These are phyloP conservation scores for Leccinellum albellum DNA, from an alignment of 768 basidiomycete genomes.

Conservation along the genomic window DNA sequence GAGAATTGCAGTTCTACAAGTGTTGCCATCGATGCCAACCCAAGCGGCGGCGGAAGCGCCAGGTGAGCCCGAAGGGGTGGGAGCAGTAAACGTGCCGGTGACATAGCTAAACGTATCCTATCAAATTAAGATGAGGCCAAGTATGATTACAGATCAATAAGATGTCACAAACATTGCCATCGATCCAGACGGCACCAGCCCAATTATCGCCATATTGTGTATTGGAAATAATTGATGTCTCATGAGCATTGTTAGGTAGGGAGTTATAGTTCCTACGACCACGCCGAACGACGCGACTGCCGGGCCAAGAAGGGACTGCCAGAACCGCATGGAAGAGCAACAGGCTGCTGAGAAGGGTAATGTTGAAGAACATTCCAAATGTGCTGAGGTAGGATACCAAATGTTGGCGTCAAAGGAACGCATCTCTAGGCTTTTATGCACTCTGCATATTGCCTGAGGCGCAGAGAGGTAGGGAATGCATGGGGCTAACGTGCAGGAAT, in stretches of 20 bases:
- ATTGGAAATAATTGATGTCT: neutral
- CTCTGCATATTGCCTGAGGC: neutral
- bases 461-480: neutral
- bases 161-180: neutral
- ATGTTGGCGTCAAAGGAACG: neutral
- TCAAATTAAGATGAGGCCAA: neutral
- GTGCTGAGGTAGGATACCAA: neutral
- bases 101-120: constrained; percentile 8
- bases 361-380: constrained; percentile 1
- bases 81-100: constrained; percentile 9
- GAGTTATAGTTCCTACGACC: neutral
- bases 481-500: neutral
- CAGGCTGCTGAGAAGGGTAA: neutral
- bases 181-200: constrained; percentile 8
- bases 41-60: constrained; percentile 1
- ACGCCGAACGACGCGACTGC: neutral
- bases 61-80: neutral
- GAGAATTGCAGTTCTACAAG: constrained; percentile 1
- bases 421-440: neutral
- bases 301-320: neutral
- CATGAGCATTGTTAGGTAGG: neutral
- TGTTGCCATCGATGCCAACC: constrained; percentile 12
- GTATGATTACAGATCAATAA: neutral
- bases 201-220: constrained; percentile 3
- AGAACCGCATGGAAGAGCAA: neutral